These are phyloP conservation scores for Desmodesmus armatus DNA, from an alignment of 139 green algal species.

Conservation along the genomic window DNA sequence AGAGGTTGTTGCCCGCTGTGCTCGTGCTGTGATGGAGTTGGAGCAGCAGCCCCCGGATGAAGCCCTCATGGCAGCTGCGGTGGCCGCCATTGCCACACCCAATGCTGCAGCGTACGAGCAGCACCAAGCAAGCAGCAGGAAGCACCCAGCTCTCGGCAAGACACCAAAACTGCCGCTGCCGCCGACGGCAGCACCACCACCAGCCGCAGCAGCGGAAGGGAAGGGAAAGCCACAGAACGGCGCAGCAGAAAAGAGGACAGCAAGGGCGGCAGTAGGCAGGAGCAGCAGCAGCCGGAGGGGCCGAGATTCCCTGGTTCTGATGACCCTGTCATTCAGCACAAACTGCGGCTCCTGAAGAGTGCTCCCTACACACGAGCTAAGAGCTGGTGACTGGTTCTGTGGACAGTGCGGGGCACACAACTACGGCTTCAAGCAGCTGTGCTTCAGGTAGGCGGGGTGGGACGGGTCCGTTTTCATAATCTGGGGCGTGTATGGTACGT, in stretches of 20 bases:
- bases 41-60: conserved; percentile 9
- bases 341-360: background rate
- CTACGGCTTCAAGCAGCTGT: background rate
- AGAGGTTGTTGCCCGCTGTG: background rate
- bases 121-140: background rate
- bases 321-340: background rate
- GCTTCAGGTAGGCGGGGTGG: too few species aligned
- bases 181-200: too few species aligned
- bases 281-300: background rate
- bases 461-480: too few species aligned
- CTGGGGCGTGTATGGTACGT: too few species aligned
- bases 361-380: background rate
- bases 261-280: background rate
- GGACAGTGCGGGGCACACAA: background rate
- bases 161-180: background rate
- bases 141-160: background rate
- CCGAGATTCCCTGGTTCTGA: too few species aligned
- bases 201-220: too few species aligned
- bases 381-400: background rate
- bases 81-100: background rate
- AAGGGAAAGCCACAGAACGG: too few species aligned
- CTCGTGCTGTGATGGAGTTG: background rate
- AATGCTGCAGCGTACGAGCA: background rate
- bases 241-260: background rate
- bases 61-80: background rate